A percentile compares a stretch with the other conserved stretches of the same genome.
phyloP scores from a whole-genome alignment of 371 early-diverging fungal species.

The Blyttiomyces sp. region DNA sequence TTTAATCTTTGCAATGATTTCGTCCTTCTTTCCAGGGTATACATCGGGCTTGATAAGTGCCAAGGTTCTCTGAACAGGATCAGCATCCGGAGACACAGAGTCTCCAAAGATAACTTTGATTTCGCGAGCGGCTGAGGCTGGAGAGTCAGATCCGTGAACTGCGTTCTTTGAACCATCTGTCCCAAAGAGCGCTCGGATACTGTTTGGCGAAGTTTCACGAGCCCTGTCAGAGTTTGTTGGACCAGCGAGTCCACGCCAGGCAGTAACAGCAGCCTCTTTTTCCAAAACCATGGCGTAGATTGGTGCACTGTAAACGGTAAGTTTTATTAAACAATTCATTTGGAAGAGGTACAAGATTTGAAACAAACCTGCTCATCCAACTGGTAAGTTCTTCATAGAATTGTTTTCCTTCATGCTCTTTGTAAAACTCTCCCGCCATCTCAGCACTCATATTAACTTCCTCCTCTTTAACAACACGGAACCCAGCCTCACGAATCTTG shows the following conservation, averaged over 20 bases:
- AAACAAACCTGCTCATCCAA: slow-evolving; percentile 68
- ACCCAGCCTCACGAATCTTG: slow-evolving; percentile 53
- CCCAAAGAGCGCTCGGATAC: slow-evolving; percentile 60
- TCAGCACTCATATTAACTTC: slow-evolving; percentile 53
- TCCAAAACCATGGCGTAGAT: slow-evolving; percentile 67
- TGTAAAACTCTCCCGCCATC: slow-evolving; percentile 62
- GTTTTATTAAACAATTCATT: not conserved
- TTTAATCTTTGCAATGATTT: slow-evolving; percentile 39
- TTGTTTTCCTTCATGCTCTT: slow-evolving; percentile 63
- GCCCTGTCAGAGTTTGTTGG: slow-evolving; percentile 72
- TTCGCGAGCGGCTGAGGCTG: slow-evolving; percentile 62
- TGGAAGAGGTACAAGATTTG: not conserved
- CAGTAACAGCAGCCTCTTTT: slow-evolving; percentile 60
- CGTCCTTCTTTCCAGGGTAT: slow-evolving; percentile 50
- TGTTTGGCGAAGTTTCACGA: slow-evolving; percentile 52
- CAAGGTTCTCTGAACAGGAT: slow-evolving; percentile 33
- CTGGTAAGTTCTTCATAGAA: slow-evolving; percentile 64
- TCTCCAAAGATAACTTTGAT: slow-evolving; percentile 53
- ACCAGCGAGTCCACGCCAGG: slow-evolving; percentile 72
- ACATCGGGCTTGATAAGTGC: slow-evolving; percentile 67
- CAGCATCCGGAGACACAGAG: slow-evolving; percentile 6
- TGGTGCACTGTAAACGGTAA: slow-evolving; percentile 49
- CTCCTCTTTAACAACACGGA: slow-evolving; percentile 56
- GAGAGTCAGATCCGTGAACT: slow-evolving; percentile 78
- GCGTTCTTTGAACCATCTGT: slow-evolving; percentile 63